Base-by-base conservation (phyloP, 495 filamentous ascomycete species). In the Daldinia concentrica region DNA sequence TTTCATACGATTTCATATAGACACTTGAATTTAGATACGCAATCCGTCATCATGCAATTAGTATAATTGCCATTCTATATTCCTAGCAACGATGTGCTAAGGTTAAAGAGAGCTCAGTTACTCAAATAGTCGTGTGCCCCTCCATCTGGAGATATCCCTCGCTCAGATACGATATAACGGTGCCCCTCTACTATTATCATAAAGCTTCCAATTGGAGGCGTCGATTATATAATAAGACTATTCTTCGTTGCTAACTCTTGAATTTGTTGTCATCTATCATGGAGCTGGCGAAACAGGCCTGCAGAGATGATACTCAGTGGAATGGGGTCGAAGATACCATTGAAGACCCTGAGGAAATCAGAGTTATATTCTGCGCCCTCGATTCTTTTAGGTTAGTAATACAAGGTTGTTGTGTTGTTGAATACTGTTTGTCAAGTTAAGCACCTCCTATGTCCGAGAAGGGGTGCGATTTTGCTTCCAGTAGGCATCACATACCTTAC, bases 381-480 rank as follows among this genome's bases (percentile, higher is more conserved):
- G 92, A 96, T 80, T 97, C 93, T 2, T 97, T 94, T 77, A 86
- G 89, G 94, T 96, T 81, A 78, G 92, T 88, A 57, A 87, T 51
- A 12, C 50, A 55, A 64, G 26, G 32, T 67, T 48, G 14, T 26
- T 69, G 36, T 69, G 41, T 71, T 34, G 52, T 69, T 66, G 48
- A 50, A 30, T 30, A 60, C 32, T 19, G 22, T 26, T 58, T 24
- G 22, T 43, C 22, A 29, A 43, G 62, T 76, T 51, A 24, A 62
- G 58, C 63, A 54, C 30, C 62, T 62, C 58, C 22, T 50, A 27
- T 15, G 14, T 34, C 26, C 30, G 66, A 62, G 65, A 59, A 58
- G 64, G 64, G 56, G 74, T 51, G 64, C 54, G 62, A 57, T 64
- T 66, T 73, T 63, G 69, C 52, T 68, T 65, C 60, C 50, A 59